Percentiles rank a stretch among this genome's conserved stretches.
These are phyloP conservation scores for Otatea glauca DNA, from an alignment of 176 grass and related monocot species.

Conservation along the genomic window DNA sequence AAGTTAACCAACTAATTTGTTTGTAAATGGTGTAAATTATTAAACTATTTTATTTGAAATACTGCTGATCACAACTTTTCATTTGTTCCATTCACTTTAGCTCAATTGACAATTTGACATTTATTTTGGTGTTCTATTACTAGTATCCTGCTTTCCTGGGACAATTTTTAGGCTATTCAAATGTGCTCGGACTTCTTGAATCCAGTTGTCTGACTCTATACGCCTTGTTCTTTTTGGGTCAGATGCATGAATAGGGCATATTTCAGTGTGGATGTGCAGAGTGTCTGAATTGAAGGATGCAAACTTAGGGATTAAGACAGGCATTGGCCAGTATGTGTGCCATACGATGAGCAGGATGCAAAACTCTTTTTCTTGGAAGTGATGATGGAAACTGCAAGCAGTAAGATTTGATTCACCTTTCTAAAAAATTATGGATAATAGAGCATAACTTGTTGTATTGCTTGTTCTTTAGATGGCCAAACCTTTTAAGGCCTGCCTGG, in stretches of 20 bases:
- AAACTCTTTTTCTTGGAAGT: background rate
- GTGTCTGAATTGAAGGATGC: background rate
- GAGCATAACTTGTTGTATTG: background rate
- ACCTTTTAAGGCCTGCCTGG: slow-evolving; percentile 10
- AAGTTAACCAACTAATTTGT: background rate
- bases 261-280: background rate
- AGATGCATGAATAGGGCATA: background rate
- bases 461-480: background rate
- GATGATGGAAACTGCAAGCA: background rate
- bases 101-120: slow-evolving; percentile 12
- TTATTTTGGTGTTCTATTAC: background rate
- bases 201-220: background rate
- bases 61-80: background rate
- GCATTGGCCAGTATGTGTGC: background rate
- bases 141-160: background rate
- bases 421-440: background rate
- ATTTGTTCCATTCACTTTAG: background rate
- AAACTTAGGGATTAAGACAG: background rate
- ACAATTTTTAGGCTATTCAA: background rate
- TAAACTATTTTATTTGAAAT: background rate
- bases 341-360: background rate
- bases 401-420: background rate
- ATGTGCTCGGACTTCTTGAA: background rate
- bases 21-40: background rate
- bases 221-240: background rate